Evolutionary conservation across 2,329 filamentous ascomycete genomes (phyloP), one percentile per base, ranked within the genome.

Genomic region (Nakataea oryzae): DNA sequence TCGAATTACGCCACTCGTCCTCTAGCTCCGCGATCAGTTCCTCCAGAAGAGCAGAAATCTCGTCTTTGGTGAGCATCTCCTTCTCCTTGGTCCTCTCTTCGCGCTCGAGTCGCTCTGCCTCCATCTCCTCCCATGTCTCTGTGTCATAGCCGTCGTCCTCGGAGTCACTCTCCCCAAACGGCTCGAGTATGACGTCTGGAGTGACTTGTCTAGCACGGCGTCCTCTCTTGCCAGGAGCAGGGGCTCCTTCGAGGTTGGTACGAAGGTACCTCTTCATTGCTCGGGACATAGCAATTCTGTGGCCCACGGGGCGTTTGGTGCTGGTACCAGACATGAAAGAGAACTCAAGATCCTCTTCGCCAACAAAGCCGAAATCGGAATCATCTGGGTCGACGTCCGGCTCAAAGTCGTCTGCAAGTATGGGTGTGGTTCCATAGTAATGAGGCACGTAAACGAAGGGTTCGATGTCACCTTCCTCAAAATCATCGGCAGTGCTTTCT

Each of bases 1-100:
- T 86, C 1, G 74, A 76, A n/a, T 76, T 70, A n/a, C 73, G 72
- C 89, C 89, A 93, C 5, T 73, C 70, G 3, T 74, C 69, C 59
- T 79, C 77, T 63, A 84, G 78, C 1, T 76, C 72, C 8, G 85
- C 74, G 41, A 93, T 77, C 14, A 83, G 72, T 0, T 70, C 66
- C 3, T 80, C 72, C 27, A 61, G 17, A 55, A 54, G 21, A 29
- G 17, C n/a, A 21, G 47, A 14, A 14, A 89, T 75, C 54, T 83
- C 76, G 0, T 81, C 77, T 3, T 59, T 41, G 12, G 74, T 72
- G 14, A 86, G 72, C 17, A 64, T 65, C n/a, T 55, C 65, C 66
- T 65, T 71, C 57, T 68, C 65, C 64, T 65, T 66, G 24, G 67
- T 63, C 50, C 67, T 28, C 54, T 69, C 63, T 63, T 67, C 13